Evolutionary conservation across 2,329 filamentous ascomycete genomes (phyloP).

Genomic region (Epichloe bromicola): DNA sequence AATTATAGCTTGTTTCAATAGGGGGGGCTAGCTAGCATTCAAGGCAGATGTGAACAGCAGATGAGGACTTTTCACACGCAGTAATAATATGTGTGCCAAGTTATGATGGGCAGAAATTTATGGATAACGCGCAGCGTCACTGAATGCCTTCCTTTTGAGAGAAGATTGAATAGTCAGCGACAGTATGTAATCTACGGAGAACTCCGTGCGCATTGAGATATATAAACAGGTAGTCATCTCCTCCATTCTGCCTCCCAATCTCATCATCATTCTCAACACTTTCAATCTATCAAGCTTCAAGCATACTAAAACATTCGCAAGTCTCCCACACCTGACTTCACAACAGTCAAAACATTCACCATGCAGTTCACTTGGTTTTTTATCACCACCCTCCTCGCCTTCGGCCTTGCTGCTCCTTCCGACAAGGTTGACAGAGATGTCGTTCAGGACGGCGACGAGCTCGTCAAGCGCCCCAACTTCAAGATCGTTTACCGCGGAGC

Average conservation of each 20-base stretch:
- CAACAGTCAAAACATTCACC: neutral
- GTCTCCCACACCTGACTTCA: neutral
- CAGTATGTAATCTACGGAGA: no score
- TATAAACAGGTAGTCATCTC: no score
- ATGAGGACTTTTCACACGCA: no score
- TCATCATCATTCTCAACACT: no score
- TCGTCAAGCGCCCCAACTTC: neutral
- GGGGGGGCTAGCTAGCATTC: no score
- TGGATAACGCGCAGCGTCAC: no score
- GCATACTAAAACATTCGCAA: neutral
- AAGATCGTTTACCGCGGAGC: accelerated
- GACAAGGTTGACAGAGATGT: neutral
- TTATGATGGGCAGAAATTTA: neutral
- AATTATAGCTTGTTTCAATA: accelerated
- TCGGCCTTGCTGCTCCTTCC: neutral
- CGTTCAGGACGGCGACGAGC: neutral
- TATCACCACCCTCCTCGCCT: neutral
- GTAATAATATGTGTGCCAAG: neutral
- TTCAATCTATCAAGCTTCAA: no score
- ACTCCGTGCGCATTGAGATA: no score
- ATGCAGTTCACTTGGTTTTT: neutral
- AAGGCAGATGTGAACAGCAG: no score
- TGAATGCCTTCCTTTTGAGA: neutral
- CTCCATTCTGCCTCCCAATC: no score
- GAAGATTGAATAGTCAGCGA: no score